Evolutionary conservation across 148 eudicot species (phyloP).

Genomic region (Diospyros kaki): DNA sequence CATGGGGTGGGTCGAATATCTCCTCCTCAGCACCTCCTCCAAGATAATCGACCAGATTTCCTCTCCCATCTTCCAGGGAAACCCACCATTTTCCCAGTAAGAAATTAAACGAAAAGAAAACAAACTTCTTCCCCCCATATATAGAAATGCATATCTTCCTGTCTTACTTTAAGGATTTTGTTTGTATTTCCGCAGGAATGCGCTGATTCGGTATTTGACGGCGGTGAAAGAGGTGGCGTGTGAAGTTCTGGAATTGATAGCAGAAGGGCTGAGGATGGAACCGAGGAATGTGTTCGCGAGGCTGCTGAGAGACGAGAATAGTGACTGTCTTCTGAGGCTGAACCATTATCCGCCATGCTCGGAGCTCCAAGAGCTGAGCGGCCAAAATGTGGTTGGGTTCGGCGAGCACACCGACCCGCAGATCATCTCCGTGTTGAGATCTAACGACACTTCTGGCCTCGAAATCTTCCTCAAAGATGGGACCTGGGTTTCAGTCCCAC

Average conservation of each 20-base stretch:
- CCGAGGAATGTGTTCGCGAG: conserved; percentile 25
- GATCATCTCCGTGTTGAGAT: conserved; percentile 28
- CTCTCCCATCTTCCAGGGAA: conserved; percentile 11
- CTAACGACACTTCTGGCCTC: conserved; percentile 41
- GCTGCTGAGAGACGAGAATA: conserved; percentile 28
- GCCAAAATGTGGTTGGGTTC: conserved; percentile 27
- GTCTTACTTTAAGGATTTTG: no score
- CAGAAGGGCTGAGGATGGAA: conserved; percentile 32
- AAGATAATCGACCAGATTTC: conserved; percentile 11
- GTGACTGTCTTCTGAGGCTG: conserved; percentile 41
- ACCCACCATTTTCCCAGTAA: conserved; percentile 27
- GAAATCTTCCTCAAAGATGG: conserved; percentile 44
- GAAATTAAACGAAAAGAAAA: neutral
- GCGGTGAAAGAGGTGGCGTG: conserved; percentile 29
- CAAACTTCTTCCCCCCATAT: neutral
- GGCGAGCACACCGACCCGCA: conserved; percentile 49
- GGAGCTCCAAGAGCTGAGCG: conserved; percentile 22
- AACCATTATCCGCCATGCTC: conserved; percentile 50
- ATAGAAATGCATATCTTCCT: no score
- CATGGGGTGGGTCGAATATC: conserved; percentile 80
- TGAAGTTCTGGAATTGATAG: conserved; percentile 36
- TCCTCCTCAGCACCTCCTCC: conserved; percentile 29
- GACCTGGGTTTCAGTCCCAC: conserved; percentile 55
- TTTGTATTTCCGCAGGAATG: neutral
- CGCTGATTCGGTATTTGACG: conserved; percentile 20